A percentile compares a stretch with the other conserved stretches of the same genome.
Evolutionary conservation across 140 eudicot species (phyloP).

Genomic region (Flaveria floridana): DNA sequence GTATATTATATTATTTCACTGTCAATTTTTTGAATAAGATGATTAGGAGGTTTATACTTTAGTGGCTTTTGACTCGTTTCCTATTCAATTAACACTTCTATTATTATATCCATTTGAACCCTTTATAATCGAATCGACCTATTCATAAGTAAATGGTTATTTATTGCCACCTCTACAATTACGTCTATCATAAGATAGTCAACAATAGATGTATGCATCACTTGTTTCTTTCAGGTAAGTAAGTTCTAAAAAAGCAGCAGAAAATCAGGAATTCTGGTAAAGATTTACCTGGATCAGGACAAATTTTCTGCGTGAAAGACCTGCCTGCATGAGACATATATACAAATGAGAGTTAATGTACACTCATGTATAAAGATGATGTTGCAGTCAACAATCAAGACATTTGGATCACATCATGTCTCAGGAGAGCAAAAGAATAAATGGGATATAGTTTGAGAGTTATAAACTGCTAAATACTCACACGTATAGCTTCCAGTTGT

Average conservation of each 20-base stretch:
- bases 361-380: conserved; percentile 3
- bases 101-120: neutral
- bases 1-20: neutral
- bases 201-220: neutral
- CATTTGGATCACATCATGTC: conserved; percentile 4
- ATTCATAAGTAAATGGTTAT: neutral
- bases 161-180: neutral
- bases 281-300: conserved; percentile 87
- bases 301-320: conserved; percentile 83
- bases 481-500: conserved; percentile 76
- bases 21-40: neutral
- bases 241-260: neutral
- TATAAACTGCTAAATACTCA: conserved; percentile 41
- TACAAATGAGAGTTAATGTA: conserved; percentile 22
- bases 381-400: conserved; percentile 10
- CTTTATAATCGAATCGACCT: neutral
- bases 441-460: neutral
- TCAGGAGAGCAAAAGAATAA: neutral
- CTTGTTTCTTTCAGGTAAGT: conserved; percentile 9
- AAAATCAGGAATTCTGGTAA: conserved; percentile 15
- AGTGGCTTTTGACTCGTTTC: neutral
- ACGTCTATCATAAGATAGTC: neutral
- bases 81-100: neutral
- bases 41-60: neutral
- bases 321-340: conserved; percentile 69